Conservation (phyloP, 345 rosid species). For the Lumnitzera racemosa region DNA sequence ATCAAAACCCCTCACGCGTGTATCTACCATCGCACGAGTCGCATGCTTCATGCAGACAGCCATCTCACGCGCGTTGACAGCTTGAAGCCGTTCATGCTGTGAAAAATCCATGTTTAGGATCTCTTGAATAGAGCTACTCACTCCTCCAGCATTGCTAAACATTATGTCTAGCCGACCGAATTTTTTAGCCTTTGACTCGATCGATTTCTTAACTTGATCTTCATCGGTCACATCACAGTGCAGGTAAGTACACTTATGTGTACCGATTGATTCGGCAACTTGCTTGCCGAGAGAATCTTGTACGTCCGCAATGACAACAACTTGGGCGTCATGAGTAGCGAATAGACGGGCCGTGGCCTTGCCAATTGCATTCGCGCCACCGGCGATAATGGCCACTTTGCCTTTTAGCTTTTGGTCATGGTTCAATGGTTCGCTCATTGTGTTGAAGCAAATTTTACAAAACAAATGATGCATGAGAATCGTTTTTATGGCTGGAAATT, state of each 20-base stretch:
- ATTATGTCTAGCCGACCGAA: slow-evolving; percentile 23
- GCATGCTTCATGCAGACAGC: slow-evolving; percentile 21
- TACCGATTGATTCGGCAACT: slow-evolving; percentile 12
- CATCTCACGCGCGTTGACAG: slow-evolving; percentile 15
- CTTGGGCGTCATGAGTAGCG: slow-evolving; percentile 7
- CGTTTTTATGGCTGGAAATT: too few relatives aligned
- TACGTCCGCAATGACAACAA: slow-evolving; percentile 18
- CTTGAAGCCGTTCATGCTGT: slow-evolving; percentile 8
- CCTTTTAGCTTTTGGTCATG: slow-evolving; percentile 6
- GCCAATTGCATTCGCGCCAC: slow-evolving; percentile 15
- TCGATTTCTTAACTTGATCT: slow-evolving; percentile 13
- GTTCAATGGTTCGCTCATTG: too few relatives aligned
- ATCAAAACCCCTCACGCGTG: slow-evolving; percentile 16
- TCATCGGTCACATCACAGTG: slow-evolving; percentile 24
- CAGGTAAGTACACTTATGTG: slow-evolving; percentile 5
- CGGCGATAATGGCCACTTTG: slow-evolving; percentile 20
- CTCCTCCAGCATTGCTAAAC: slow-evolving; percentile 23
- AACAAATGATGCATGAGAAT: too few relatives aligned
- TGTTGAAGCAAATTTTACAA: too few relatives aligned
- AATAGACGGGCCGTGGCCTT: slow-evolving; percentile 8
- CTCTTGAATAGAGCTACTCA: slow-evolving; percentile 5
- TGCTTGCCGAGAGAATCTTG: slow-evolving; percentile 15
- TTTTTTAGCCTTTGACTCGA: slow-evolving; percentile 6
- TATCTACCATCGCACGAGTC: slow-evolving; percentile 23
- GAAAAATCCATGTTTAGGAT: slow-evolving; percentile 14